Percentiles rank a stretch among this genome's conserved stretches.
These are phyloP conservation scores for Talaromyces liani DNA, from an alignment of 495 filamentous ascomycete species.

Conservation along the genomic window DNA sequence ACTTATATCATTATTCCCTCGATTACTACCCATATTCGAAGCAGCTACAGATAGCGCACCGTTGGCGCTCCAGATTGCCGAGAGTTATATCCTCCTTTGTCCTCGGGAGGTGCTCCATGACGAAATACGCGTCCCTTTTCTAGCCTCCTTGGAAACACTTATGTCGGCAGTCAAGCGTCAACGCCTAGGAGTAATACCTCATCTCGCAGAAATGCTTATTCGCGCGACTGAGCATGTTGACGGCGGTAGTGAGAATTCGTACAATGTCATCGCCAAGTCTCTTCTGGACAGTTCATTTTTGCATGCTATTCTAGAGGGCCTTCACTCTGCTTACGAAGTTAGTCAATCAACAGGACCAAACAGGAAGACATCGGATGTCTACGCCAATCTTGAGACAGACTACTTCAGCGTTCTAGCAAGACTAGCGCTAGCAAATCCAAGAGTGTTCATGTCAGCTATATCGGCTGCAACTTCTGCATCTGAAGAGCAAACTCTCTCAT, in stretches of 20 bases:
- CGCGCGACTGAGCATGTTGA: constrained; percentile 62
- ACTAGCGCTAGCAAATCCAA: constrained; percentile 61
- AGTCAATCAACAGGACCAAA: constrained; percentile 74
- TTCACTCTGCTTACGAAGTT: constrained; percentile 63
- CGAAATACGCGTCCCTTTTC: constrained; percentile 45
- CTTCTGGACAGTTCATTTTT: constrained; percentile 64
- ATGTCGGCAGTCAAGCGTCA: constrained; percentile 50
- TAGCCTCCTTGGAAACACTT: constrained; percentile 52
- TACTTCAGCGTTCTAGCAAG: constrained; percentile 80
- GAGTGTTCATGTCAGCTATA: constrained; percentile 52
- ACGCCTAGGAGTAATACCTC: constrained; percentile 56
- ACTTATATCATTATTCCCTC: constrained; percentile 57
- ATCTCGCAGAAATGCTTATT: constrained; percentile 64
- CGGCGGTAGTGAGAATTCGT: constrained; percentile 58
- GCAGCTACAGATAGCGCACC: constrained; percentile 62
- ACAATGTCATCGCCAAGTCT: constrained; percentile 54
- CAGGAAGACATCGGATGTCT: constrained; percentile 51
- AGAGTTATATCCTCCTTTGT: constrained; percentile 72
- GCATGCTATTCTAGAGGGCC: constrained; percentile 55
- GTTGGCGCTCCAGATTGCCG: constrained; percentile 62
- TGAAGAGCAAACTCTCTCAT: constrained; percentile 49
- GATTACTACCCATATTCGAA: constrained; percentile 64
- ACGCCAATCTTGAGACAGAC: constrained; percentile 65
- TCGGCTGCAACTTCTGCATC: constrained; percentile 28
- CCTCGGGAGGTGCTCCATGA: constrained; percentile 67